Percentiles rank a stretch among this genome's conserved stretches.
Conservation (phyloP, 1,139 yeast genomes). For the Trichomonascaceae sp. region DNA sequence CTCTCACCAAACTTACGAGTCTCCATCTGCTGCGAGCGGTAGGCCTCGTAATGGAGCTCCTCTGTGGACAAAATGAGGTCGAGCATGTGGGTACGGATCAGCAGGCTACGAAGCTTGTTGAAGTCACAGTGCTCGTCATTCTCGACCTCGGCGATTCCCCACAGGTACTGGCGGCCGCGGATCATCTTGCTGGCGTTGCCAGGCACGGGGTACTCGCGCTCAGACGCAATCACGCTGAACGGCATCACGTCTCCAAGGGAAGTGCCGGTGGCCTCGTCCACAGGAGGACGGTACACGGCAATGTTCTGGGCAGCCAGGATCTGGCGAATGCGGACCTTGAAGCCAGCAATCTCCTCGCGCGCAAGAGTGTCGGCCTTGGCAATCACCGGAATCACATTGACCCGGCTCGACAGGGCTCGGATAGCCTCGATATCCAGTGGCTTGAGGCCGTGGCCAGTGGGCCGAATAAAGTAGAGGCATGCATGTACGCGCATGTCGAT, state of each 20-base stretch:
- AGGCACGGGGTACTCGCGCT: constrained; percentile 52
- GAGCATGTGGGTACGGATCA: constrained; percentile 86
- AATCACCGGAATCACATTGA: constrained; percentile 86
- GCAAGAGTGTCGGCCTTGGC: constrained; percentile 92
- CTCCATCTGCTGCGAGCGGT: constrained; percentile 72
- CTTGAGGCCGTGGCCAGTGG: constrained; percentile 88
- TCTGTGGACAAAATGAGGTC: constrained; percentile 84
- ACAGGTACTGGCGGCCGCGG: constrained; percentile 86
- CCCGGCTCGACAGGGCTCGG: constrained; percentile 78
- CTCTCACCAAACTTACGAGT: constrained; percentile 38
- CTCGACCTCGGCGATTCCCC: constrained; percentile 97
- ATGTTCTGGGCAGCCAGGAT: constrained; percentile 88
- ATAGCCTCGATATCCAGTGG: constrained; percentile 91
- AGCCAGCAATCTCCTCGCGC: constrained; percentile 64
- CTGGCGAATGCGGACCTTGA: constrained; percentile 76
- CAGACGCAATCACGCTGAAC: constrained; percentile 85
- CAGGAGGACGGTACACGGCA: constrained; percentile 77
- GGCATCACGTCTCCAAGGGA: constrained; percentile 83
- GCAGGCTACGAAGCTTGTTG: constrained; percentile 74
- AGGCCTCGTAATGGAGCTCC: constrained; percentile 82
- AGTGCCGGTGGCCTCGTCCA: constrained; percentile 42
- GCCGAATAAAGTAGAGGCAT: constrained; percentile 86
- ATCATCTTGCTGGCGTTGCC: constrained; percentile 63
- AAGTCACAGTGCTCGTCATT: constrained; percentile 94
- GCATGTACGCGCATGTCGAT: constrained; percentile 87